These are phyloP conservation scores for Cenchrus fungigraminus DNA, from an alignment of 176 grass and related monocot species.

Conservation along the genomic window DNA sequence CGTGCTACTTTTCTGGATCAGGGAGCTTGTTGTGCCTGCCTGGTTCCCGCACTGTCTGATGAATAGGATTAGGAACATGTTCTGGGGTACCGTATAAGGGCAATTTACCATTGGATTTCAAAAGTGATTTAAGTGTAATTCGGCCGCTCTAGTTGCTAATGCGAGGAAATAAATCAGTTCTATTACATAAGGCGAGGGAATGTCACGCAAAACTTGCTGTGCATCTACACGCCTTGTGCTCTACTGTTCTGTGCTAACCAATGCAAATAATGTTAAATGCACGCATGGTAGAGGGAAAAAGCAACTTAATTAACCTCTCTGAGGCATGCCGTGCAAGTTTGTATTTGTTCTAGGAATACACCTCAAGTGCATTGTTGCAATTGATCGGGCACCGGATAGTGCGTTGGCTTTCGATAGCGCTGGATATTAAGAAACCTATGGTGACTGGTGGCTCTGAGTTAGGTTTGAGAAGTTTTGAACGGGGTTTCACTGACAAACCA, in stretches of 20 bases:
- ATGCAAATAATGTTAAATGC: background rate
- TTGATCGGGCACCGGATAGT: background rate
- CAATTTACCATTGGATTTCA: background rate
- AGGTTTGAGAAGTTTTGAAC: background rate
- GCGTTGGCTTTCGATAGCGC: background rate
- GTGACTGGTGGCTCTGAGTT: background rate
- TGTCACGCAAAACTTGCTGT: background rate
- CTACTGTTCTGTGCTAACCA: background rate
- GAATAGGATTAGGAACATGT: background rate
- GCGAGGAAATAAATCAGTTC: background rate
- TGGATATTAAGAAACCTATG: background rate
- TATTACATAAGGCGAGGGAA: background rate
- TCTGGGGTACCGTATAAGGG: background rate
- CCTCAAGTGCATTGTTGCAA: background rate
- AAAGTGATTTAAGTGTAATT: background rate
- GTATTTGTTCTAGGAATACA: background rate
- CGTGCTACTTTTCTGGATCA: constrained; percentile 4
- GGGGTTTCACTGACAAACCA: background rate
- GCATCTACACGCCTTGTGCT: background rate
- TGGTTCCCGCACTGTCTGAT: background rate
- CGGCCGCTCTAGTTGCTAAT: background rate
- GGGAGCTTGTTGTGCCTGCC: background rate
- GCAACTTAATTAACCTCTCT: background rate
- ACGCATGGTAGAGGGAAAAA: background rate
- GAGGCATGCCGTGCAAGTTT: background rate